Base-by-base conservation (phyloP, 1,284 basidiomycete genomes). In the Ustilago nuda region DNA sequence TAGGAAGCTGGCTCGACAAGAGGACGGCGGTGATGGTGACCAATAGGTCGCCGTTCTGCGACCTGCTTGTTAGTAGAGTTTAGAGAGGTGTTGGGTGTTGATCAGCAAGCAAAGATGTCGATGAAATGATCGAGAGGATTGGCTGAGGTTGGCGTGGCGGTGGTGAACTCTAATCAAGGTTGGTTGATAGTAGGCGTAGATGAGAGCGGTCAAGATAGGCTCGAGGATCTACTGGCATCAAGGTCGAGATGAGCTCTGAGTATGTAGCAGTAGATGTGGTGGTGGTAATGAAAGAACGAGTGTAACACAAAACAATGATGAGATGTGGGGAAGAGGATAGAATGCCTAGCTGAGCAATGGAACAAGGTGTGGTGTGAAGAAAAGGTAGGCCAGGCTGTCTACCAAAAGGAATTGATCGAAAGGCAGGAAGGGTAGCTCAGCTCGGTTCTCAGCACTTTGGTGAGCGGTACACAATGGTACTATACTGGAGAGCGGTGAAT, bases 1-100 rank as follows among this genome's bases (percentile, higher is more conserved):
- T 66, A 61, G 67, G 58, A 56, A 70, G 72, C 72, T 71, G 72
- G 72, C 66, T 56, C 8, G 60, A 19, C 36, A 58, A 27, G 50
- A 56, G 36, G 51, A 71, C 33, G 56, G 63, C 61, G 61, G 72
- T 62, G 67, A 75, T 75, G 64, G 55, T 67, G 64, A 59, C 66
- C 56, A 61, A 62, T 55, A 54, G 64, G 64, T 41, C 60, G 67
- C 67, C 53, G 45, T 8, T 27, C 1, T 61, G 66, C 71, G 71
- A 73, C 66, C 71, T 72, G 64, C 13, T 43, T 56, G 60, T 55
- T 62, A 60, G 32, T 55, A 15, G 19, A 8, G 50, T 32, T 11
- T 39, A 43, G n/a, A 33, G n/a, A 35, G 35, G 8, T 39, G 43
- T 5, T 35, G n/a, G 19, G 17, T 27, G 23, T 27, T 19, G 55